These are phyloP conservation scores for Boehmeria nivea DNA, from an alignment of 306 rosid species.

Conservation along the genomic window DNA sequence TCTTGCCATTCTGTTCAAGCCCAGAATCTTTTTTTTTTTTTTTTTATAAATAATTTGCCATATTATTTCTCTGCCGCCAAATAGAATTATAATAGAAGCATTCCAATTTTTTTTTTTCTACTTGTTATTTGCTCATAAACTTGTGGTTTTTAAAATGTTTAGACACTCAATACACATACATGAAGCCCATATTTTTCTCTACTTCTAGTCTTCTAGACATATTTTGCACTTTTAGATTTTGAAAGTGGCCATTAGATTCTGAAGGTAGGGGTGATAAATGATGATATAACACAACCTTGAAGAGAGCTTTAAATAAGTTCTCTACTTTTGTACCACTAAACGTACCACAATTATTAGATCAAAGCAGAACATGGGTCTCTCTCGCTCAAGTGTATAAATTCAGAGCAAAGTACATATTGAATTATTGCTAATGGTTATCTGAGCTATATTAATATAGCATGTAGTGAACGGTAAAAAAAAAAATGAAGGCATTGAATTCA, in stretches of 20 bases:
- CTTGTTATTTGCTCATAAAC: too few species aligned
- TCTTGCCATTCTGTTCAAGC: slow-evolving; percentile 20
- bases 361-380: neutral
- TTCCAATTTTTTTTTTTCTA: too few species aligned
- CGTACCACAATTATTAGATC: neutral
- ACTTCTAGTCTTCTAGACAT: neutral
- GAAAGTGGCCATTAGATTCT: neutral
- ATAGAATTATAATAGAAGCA: too few species aligned
- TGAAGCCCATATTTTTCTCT: neutral
- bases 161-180: too few species aligned
- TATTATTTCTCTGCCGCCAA: slow-evolving; percentile 9
- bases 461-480: too few species aligned
- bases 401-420: neutral
- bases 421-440: neutral
- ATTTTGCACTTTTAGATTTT: too few species aligned
- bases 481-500: too few species aligned
- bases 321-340: neutral
- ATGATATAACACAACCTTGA: neutral
- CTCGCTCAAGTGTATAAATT: slow-evolving; percentile 1
- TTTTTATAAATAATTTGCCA: slow-evolving; percentile 27
- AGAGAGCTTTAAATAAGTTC: neutral
- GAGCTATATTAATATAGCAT: too few species aligned
- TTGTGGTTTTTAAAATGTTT: neutral
- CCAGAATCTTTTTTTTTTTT: slow-evolving; percentile 5
- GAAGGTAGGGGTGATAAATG: neutral